Evolutionary conservation across 139 green algal species (phyloP).

Genomic region (Desmodesmus armatus): DNA sequence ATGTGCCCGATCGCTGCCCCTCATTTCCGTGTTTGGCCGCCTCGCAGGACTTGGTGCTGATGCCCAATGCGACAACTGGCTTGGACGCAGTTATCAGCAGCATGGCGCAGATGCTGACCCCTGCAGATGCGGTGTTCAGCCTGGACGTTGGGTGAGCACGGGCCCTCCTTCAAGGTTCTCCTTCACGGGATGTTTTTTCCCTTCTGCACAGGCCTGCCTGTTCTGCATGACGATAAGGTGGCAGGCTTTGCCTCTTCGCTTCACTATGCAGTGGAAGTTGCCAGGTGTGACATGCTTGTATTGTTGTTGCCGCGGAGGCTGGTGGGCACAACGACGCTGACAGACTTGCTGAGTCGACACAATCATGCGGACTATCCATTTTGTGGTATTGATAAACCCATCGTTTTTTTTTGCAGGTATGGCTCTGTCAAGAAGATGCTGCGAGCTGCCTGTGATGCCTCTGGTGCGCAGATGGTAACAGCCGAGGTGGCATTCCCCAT

Average conservation of each 20-base stretch:
- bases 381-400: not conserved
- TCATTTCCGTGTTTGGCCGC: not conserved
- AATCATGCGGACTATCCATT: too few relatives aligned
- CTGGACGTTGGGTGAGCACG: constrained; percentile 57
- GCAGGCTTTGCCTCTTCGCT: too few relatives aligned
- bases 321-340: not conserved
- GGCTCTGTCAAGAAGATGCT: constrained; percentile 81
- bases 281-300: too few relatives aligned
- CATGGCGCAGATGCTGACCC: constrained; percentile 33
- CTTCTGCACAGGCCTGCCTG: not conserved
- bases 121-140: constrained; percentile 59
- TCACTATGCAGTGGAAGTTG: too few relatives aligned
- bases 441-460: constrained; percentile 49
- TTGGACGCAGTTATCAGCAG: constrained; percentile 69
- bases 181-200: too few relatives aligned
- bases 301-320: too few relatives aligned
- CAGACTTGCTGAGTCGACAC: not conserved
- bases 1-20: not conserved
- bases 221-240: too few relatives aligned
- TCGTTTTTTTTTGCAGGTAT: constrained; percentile 54
- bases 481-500: constrained; percentile 62
- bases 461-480: constrained; percentile 54
- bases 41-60: constrained; percentile 69
- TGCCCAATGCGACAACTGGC: constrained; percentile 80
- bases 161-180: constrained; percentile 17